These are phyloP conservation scores for Coemansia sp. DNA, from an alignment of 192 early-diverging fungal genomes.

Conservation along the genomic window DNA sequence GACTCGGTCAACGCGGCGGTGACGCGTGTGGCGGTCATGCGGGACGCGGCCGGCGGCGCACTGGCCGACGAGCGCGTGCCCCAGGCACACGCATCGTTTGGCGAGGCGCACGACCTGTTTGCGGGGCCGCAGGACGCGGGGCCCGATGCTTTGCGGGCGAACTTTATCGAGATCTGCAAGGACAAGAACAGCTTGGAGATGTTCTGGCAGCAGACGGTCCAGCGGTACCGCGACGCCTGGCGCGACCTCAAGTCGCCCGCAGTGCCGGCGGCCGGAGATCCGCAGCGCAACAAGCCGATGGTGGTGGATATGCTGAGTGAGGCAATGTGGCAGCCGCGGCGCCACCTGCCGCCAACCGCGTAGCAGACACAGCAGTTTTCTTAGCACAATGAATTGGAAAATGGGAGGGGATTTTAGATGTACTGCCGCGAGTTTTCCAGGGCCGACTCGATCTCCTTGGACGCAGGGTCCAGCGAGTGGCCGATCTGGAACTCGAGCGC, in stretches of 20 bases:
- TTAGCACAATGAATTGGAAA: too few species aligned
- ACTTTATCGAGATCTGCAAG: slow-evolving; percentile 61
- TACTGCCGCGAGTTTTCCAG: slow-evolving; percentile 59
- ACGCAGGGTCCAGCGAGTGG: slow-evolving; percentile 66
- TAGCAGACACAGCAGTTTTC: too few species aligned
- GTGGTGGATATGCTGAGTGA: slow-evolving; percentile 40
- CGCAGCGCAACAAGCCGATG: slow-evolving; percentile 24
- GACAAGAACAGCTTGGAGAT: slow-evolving; percentile 55
- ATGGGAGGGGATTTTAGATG: too few species aligned
- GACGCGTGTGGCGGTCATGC: slow-evolving; percentile 27
- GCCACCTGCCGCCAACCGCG: background rate
- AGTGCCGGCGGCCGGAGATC: slow-evolving; percentile 5
- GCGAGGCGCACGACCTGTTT: background rate
- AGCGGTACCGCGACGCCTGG: slow-evolving; percentile 38
- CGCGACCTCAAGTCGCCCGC: slow-evolving; percentile 1
- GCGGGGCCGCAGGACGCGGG: slow-evolving; percentile 34
- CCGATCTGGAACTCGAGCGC: slow-evolving; percentile 78
- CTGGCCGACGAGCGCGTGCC: too few species aligned
- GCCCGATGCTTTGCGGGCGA: slow-evolving; percentile 57
- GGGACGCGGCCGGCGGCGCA: background rate
- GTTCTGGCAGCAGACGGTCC: slow-evolving; percentile 61
- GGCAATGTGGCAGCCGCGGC: slow-evolving; percentile 28
- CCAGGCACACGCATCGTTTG: too few species aligned
- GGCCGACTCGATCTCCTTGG: slow-evolving; percentile 72
- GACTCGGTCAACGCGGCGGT: slow-evolving; percentile 47